phyloP scores from a whole-genome alignment of 2,329 filamentous ascomycete species.

The Ceratocystis colombiana region DNA sequence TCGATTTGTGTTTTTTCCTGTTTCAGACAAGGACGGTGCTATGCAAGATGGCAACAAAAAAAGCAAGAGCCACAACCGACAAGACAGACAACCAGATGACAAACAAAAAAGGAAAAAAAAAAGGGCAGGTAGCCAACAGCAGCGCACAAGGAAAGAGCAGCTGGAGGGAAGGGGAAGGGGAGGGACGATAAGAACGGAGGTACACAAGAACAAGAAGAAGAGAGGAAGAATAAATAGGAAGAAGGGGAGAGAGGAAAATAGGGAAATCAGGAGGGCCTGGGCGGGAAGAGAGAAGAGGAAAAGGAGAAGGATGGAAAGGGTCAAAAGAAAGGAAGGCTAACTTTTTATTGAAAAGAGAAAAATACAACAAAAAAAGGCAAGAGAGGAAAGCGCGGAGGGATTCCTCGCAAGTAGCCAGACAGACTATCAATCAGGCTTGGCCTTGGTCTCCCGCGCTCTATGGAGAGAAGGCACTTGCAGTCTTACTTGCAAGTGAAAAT shows the following conservation, averaged over 20 bases:
- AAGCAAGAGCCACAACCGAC: background rate
- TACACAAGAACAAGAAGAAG: background rate
- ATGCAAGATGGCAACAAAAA: conserved; percentile 2
- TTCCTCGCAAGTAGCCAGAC: background rate
- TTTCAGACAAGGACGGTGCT: conserved; percentile 4
- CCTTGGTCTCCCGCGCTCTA: background rate
- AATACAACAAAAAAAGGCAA: background rate
- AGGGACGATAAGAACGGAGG: background rate
- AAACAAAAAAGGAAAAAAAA: background rate
- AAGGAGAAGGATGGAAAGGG: conserved; percentile 15
- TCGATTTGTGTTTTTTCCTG: background rate
- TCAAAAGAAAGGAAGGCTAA: background rate
- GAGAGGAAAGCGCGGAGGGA: background rate
- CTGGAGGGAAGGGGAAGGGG: background rate
- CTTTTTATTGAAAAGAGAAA: background rate
- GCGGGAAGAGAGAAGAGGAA: conserved; percentile 20
- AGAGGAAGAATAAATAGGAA: conserved; percentile 12
- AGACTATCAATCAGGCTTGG: background rate
- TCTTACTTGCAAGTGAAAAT: too few relatives aligned
- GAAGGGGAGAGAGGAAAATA: conserved; percentile 16
- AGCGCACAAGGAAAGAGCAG: background rate
- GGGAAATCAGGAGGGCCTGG: conserved; percentile 23
- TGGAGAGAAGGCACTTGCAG: too few relatives aligned
- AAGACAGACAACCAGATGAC: background rate
- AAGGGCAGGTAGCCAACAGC: background rate